These are phyloP conservation scores for Alectoria sarmentosa DNA, from an alignment of 495 filamentous ascomycete species.

Conservation along the genomic window DNA sequence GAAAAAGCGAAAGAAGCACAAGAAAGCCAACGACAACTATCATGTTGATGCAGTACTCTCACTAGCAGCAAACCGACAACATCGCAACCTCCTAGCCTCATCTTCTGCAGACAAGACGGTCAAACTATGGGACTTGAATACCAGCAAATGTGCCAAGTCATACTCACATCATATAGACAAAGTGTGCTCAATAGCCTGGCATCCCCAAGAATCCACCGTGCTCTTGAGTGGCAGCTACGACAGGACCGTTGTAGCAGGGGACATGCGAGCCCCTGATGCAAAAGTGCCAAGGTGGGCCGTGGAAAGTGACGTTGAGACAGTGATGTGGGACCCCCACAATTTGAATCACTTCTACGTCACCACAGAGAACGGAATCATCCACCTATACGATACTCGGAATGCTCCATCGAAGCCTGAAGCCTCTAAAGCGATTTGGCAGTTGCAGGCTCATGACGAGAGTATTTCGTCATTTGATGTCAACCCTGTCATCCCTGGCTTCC, in stretches of 20 bases:
- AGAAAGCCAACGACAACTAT: constrained; percentile 82
- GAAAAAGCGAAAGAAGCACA: constrained; percentile 76
- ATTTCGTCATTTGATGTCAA: constrained; percentile 96
- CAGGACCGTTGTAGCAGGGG: constrained; percentile 79
- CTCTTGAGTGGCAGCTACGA: constrained; percentile 93
- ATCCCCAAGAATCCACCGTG: constrained; percentile 75
- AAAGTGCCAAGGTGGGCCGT: constrained; percentile 78
- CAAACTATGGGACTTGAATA: constrained; percentile 96
- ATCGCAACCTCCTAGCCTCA: constrained; percentile 92
- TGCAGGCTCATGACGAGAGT: constrained; percentile 91
- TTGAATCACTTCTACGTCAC: constrained; percentile 89
- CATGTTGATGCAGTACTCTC: constrained; percentile 92
- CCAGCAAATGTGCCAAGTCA: constrained; percentile 83
- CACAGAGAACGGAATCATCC: constrained; percentile 83
- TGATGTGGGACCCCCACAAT: constrained; percentile 90
- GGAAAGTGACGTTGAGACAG: constrained; percentile 87
- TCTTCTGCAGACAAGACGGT: constrained; percentile 93
- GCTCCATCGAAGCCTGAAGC: constrained; percentile 58
- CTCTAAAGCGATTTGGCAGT: constrained; percentile 81
- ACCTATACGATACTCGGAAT: constrained; percentile 75
- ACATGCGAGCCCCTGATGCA: constrained; percentile 85
- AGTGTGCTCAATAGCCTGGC: constrained; percentile 92
- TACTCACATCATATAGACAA: constrained; percentile 91
- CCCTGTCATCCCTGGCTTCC: constrained; percentile 76
- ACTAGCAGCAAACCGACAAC: constrained; percentile 83